phyloP scores from a whole-genome alignment of 345 rosid genomes.

The Carallia pectinifolia region DNA sequence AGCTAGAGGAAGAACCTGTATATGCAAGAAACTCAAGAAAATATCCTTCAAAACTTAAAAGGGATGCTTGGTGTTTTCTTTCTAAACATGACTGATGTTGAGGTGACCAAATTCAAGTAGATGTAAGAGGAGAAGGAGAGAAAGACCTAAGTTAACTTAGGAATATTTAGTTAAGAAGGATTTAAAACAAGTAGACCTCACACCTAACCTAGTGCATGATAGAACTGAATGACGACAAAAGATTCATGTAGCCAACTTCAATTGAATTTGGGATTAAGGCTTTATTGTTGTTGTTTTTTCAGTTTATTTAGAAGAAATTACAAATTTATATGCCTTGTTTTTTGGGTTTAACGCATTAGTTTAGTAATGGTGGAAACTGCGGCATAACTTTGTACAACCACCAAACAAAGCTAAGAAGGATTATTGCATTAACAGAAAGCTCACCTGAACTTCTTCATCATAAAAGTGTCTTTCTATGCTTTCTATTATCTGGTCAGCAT shows the following conservation, averaged over 20 bases:
- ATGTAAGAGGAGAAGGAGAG: no score
- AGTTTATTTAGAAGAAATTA: background rate
- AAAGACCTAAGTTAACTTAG: no score
- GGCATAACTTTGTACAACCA: slow-evolving; percentile 8
- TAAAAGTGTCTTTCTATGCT: slow-evolving; percentile 52
- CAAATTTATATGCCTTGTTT: slow-evolving; percentile 1
- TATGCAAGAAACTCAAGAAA: slow-evolving; percentile 15
- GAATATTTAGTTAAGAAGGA: no score
- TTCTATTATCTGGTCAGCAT: slow-evolving; percentile 54
- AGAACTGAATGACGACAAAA: no score
- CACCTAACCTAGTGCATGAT: no score
- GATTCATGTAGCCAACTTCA: no score
- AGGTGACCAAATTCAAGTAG: no score
- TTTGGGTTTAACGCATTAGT: background rate
- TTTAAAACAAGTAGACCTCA: no score
- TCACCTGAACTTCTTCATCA: slow-evolving; percentile 59
- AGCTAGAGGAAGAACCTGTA: slow-evolving; percentile 63
- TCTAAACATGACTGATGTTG: no score
- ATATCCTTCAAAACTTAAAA: slow-evolving; percentile 13
- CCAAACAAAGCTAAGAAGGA: slow-evolving; percentile 9
- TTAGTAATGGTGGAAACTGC: slow-evolving; percentile 8
- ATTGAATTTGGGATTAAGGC: no score
- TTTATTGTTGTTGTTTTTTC: background rate
- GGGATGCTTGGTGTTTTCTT: slow-evolving; percentile 1
- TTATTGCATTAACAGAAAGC: slow-evolving; percentile 7